Base-by-base conservation (phyloP, 2,329 filamentous ascomycete genomes). In the Exophiala spinifera region DNA sequence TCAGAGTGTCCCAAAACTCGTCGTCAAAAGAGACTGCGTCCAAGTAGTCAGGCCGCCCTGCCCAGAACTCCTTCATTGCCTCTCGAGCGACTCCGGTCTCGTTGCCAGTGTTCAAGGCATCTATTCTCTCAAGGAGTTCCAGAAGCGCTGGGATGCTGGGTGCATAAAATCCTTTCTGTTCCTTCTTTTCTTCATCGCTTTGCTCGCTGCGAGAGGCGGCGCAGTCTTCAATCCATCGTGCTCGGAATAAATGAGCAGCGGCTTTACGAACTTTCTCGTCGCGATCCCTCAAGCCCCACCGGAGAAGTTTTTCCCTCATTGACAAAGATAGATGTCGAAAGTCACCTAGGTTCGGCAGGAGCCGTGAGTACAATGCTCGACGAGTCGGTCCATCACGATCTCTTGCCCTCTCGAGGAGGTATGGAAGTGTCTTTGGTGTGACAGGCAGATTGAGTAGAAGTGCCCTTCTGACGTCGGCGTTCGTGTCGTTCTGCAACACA, bases 151-250 rank as follows among this genome's bases (percentile, higher is more conserved):
- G 86, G 8, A 94, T 81, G 56, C 80, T 92, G 0, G 88, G 87
- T 1, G 80, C 52, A 21, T 63, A 51, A 48, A 60, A 79, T 1
- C 81, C 79, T 4, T 81, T 73, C 55, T 83, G 79, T 43, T 63
- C 53, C 39, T 61, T 45, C 42, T 57, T 53, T 1, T 49, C 40
- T n/a, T 57, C 52, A 10, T 43, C 48, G 33, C 46, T 36, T 51
- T 69, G 67, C 33, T 66, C 66, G 14, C 62, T 57, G 15, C 50
- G 28, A 1, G 57, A 53, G n/a, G 86, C 86, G 4, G 88, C 91
- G 64, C 91, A 96, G 66, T 97, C 90, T 67, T 97, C 92, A 57
- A 99, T 92, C 94, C 94, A 99, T n/a, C 90, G 84, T 67, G 96
- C 91, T 57, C 88, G 85, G 74, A 99, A 99, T 5, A 97, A 78